Percentiles rank a stretch among this genome's conserved stretches.
Conservation (phyloP, 768 basidiomycete genomes). For the Cystobasidium onofrii region DNA sequence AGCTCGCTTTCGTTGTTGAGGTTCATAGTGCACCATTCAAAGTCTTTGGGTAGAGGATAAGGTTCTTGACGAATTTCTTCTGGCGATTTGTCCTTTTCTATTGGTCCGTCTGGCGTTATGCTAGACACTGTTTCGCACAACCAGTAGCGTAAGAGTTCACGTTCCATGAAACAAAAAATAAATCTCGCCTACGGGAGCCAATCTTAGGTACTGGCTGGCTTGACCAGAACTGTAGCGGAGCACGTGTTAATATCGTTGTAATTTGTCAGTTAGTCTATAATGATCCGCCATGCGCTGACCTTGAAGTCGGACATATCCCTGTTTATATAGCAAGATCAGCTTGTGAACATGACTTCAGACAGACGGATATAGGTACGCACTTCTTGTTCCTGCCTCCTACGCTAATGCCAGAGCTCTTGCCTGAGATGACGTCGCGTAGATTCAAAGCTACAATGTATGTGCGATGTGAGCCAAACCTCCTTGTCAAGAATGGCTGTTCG, state of each 20-base stretch:
- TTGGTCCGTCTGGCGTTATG: slow-evolving; percentile 60
- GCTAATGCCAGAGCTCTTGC: slow-evolving; percentile 14
- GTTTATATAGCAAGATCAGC: not conserved
- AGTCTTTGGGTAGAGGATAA: slow-evolving; percentile 79
- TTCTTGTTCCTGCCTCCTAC: slow-evolving; percentile 30
- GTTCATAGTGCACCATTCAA: slow-evolving; percentile 80
- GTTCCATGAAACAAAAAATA: not conserved
- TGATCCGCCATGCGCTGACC: slow-evolving; percentile 24
- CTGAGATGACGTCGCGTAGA: slow-evolving; percentile 11
- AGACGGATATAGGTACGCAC: not conserved
- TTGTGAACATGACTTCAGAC: not conserved
- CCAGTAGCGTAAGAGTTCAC: not conserved
- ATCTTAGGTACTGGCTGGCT: slow-evolving; percentile 95
- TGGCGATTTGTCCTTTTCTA: slow-evolving; percentile 68
- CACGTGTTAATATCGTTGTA: slow-evolving; percentile 2
- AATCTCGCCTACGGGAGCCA: slow-evolving; percentile 50
- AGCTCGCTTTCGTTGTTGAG: slow-evolving; percentile 69
- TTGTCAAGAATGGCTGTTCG: too few relatives aligned
- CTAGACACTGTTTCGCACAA: slow-evolving; percentile 20
- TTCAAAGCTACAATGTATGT: slow-evolving; percentile 12
- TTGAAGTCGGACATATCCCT: slow-evolving; percentile 23
- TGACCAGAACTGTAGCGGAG: slow-evolving; percentile 61
- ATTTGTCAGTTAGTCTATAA: slow-evolving; percentile 13
- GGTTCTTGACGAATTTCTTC: slow-evolving; percentile 81
- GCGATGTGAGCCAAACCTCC: too few relatives aligned